Base-by-base conservation (phyloP, 1,139 yeast species). In the Candida mesenterica region DNA sequence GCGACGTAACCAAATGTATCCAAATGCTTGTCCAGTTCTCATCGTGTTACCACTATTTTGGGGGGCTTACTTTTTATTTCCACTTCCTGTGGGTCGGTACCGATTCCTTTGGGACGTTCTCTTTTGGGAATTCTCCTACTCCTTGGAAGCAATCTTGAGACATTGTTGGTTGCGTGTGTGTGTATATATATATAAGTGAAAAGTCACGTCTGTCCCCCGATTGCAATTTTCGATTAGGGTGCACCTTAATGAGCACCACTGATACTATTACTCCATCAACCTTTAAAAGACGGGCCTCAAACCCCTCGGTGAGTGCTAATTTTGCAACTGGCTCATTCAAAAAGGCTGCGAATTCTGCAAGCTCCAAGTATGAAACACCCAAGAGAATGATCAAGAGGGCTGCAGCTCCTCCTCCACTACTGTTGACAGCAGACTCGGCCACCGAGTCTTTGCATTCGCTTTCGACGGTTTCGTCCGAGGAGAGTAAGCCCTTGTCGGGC, bases 321-420 rank as follows among this genome's bases (percentile, higher is more conserved):
- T 13, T 28, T 19, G 22, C 22, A n/a, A 26, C 26, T 23, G 20
- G 30, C 20, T 14, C 14, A 18, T 28, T 36, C 24, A 36, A 31
- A 26, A 31, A 22, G 14, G 15, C 17, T 15, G 23, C 33, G 10
- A 23, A 22, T 19, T 20, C 15, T 8, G 8, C 25, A 8, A n/a
- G 17, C n/a, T n/a, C n/a, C 12, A 30, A 32, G 13, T 36, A 24
- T 24, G 36, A 36, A 23, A 32, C 39, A 5, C 39, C 39, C n/a
- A 33, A 36, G 24, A n/a, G 36, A 12, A 29, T 36, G 32, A 33
- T 34, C n/a, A 35, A 38, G 14, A 30, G 41, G 9, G 29, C 31
- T 7, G 20, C 23, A 2, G 25, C 18, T 13, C 36, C 36, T 6
- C 38, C 38, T n/a, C 38, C 32, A 14, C 15, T 24, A 13, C 14